phyloP scores from a whole-genome alignment of 305 asterid species.

The Solanum chacoense region DNA sequence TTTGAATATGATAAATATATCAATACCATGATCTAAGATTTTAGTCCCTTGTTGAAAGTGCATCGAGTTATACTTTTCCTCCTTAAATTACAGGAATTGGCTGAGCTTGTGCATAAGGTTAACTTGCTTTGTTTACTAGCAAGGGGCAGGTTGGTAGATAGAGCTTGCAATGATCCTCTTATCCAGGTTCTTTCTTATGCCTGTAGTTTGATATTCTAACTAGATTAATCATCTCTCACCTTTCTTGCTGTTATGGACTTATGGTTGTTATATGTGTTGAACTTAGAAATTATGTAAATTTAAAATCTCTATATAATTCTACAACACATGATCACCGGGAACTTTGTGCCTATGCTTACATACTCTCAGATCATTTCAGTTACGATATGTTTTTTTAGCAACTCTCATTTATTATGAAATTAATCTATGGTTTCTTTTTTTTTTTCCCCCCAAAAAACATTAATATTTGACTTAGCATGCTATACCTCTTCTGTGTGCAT shows the following conservation, averaged over 20 bases:
- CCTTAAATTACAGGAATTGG: slow-evolving; percentile 52
- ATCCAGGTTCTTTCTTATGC: slow-evolving; percentile 53
- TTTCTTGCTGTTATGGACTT: neutral
- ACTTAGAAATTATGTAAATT: neutral
- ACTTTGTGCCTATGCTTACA: neutral
- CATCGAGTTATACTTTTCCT: neutral
- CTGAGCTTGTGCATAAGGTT: slow-evolving; percentile 83
- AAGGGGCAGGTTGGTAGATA: slow-evolving; percentile 79
- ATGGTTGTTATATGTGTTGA: neutral
- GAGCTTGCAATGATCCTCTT: slow-evolving; percentile 78
- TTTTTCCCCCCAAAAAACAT: neutral
- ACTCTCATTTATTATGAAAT: neutral
- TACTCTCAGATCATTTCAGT: neutral
- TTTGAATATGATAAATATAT: slow-evolving; percentile 1
- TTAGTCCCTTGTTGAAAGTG: neutral
- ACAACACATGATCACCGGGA: neutral
- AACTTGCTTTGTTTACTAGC: slow-evolving; percentile 92
- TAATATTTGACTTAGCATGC: neutral
- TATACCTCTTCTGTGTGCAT: neutral
- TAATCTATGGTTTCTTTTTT: neutral
- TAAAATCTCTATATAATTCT: neutral
- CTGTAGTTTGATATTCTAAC: neutral
- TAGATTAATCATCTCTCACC: neutral
- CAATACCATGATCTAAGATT: neutral
- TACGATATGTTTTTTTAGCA: neutral